A percentile compares a stretch with the other conserved stretches of the same genome.
Conservation (phyloP, 306 rosid species). For the Senna siamea region DNA sequence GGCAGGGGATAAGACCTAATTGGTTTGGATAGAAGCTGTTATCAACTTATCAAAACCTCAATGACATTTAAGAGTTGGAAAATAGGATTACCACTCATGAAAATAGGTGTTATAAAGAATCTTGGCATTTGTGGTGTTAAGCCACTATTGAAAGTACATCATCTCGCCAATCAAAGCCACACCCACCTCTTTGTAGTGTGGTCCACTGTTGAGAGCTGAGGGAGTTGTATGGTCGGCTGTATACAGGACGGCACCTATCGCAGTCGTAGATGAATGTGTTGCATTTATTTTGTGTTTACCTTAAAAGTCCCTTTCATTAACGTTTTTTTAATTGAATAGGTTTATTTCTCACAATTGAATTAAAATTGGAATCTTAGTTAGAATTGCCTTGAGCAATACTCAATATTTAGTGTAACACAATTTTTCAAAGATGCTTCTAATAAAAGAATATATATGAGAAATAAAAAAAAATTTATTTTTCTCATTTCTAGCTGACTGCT, state of each 20-base stretch:
- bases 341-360: too few species aligned
- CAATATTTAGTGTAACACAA: too few species aligned
- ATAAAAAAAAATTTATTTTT: too few species aligned
- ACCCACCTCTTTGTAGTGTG: neutral
- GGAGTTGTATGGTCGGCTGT: neutral
- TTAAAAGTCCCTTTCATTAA: neutral
- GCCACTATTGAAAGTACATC: neutral
- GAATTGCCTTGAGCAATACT: too few species aligned
- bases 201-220: neutral
- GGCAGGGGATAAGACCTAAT: neutral
- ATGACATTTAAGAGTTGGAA: neutral
- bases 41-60: neutral
- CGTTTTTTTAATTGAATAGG: too few species aligned
- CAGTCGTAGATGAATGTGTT: neutral
- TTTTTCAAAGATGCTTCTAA: too few species aligned
- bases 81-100: neutral
- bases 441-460: too few species aligned
- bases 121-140: neutral
- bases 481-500: neutral
- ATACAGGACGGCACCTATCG: neutral
- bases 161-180: neutral
- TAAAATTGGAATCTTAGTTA: too few species aligned
- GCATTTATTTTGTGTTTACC: neutral
- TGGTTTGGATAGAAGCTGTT: neutral
- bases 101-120: neutral